Percentiles rank a stretch among this genome's conserved stretches.
Conservation (phyloP, 441 rosid species). For the Aleurites moluccanus region DNA sequence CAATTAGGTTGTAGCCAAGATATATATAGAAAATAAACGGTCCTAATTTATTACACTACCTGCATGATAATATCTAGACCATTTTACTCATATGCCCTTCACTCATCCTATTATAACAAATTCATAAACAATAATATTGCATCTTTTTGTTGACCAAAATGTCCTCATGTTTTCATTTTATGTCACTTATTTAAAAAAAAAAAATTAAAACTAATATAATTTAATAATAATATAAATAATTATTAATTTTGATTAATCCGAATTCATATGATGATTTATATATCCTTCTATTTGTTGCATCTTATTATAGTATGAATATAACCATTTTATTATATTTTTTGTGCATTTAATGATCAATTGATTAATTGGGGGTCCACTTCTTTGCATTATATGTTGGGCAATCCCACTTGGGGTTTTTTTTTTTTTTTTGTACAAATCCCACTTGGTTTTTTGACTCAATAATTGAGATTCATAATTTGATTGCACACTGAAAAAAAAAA, state of each 20-base stretch:
- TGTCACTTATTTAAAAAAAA: too few relatives aligned
- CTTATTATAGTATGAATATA: conserved; percentile 2
- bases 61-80: too few relatives aligned
- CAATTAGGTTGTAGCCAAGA: neutral
- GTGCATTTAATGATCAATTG: conserved; percentile 25
- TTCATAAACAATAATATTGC: neutral
- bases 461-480: conserved; percentile 24
- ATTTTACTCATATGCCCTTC: conserved; percentile 20
- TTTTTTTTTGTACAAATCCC: too few relatives aligned
- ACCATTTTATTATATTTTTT: conserved; percentile 1
- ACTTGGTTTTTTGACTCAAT: conserved; percentile 35
- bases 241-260: too few relatives aligned
- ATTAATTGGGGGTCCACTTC: conserved; percentile 25
- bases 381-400: conserved; percentile 24
- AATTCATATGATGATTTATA: too few relatives aligned
- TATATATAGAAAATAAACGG: conserved; percentile 4
- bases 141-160: conserved; percentile 13
- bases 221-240: too few relatives aligned
- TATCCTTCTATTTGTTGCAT: neutral
- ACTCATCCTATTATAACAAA: neutral
- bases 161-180: neutral
- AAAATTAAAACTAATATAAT: too few relatives aligned
- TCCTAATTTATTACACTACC: conserved; percentile 17
- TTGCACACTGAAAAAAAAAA: neutral
- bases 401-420: conserved; percentile 23